Evolutionary conservation across 208 protist genomes (phyloP), one percentile per base, ranked within the genome.

Genomic region (Acanthamoeba triangularis): DNA sequence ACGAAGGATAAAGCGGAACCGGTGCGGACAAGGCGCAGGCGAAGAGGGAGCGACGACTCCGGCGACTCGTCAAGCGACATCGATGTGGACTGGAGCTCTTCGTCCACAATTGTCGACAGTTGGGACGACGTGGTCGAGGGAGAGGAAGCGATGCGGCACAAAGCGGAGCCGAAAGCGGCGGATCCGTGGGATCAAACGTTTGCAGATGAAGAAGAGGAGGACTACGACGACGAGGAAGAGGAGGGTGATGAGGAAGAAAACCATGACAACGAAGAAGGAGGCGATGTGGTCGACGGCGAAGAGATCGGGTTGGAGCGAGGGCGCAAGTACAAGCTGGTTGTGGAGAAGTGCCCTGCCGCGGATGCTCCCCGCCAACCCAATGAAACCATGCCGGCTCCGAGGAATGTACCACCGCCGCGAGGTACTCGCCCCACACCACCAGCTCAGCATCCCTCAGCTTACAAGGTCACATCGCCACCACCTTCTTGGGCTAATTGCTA

Each of bases 71-170:
- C 91, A 18, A 85, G 91, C 49, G 91, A 94, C 30, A 49, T 94
- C 23, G 91, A 94, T 20, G 74, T 94, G n/a, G 90, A 94, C 23
- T 94, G 90, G 90, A 63, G 90, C 59, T 52, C 85, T 14, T 85
- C 76, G 28, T 85, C 76, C 6, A 47, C 30, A 4, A 56, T 59
- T 56, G 47, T 59, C 11, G 76, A 85, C 49, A 88, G 49, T 49
- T 88, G 80, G 80, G 52, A 41, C 49, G 80, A 88, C 23, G 80
- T n/a, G n/a, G 25, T 37, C 11, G 65, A 69, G 4, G 44, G 41
- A n/a, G 35, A 76, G 49, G 52, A 44, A 1, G 59, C 28, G 30
- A 52, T 14, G 41, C 20, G 59, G 52, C 3, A 85, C 33, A 85
- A 85, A 85, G 61, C 85, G 33, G 69, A 35, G 44, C 44, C 47